These are phyloP conservation scores for Dispira simplex DNA, from an alignment of 192 early-diverging fungal species.

Conservation along the genomic window DNA sequence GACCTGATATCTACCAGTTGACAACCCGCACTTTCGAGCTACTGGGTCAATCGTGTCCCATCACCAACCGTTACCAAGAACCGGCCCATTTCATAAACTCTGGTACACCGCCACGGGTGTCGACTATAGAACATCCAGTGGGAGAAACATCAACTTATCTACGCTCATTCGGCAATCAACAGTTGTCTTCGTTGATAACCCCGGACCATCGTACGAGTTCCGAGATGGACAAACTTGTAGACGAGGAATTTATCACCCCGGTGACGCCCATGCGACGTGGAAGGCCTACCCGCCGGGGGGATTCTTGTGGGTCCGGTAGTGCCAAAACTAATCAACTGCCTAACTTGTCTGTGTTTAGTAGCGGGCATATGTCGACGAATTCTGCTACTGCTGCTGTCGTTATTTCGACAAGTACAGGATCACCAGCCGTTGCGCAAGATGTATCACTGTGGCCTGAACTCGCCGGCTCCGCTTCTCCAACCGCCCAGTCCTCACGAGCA, in stretches of 20 bases:
- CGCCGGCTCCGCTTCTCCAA: no score
- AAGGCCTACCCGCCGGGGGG: slow-evolving; percentile 35
- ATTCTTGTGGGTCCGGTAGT: no score
- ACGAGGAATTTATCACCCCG: background rate
- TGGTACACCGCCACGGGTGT: slow-evolving; percentile 6
- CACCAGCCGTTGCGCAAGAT: no score
- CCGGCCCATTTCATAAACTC: background rate
- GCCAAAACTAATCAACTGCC: no score
- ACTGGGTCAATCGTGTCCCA: slow-evolving; percentile 39
- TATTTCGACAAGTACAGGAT: no score
- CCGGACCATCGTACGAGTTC: background rate
- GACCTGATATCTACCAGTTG: slow-evolving; percentile 72
- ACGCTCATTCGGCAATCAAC: background rate
- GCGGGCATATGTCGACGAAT: no score
- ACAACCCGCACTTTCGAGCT: slow-evolving; percentile 46
- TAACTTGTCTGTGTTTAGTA: no score
- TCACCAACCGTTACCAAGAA: slow-evolving; percentile 26
- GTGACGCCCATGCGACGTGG: slow-evolving; percentile 85
- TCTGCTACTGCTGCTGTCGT: no score
- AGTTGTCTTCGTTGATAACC: no score
- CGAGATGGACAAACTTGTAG: background rate
- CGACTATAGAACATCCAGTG: slow-evolving; percentile 4
- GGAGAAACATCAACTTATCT: no score
- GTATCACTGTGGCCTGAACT: no score
- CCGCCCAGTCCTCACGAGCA: no score